Conservation (phyloP, 306 rosid species). For the Hippophae gyantsensis region DNA sequence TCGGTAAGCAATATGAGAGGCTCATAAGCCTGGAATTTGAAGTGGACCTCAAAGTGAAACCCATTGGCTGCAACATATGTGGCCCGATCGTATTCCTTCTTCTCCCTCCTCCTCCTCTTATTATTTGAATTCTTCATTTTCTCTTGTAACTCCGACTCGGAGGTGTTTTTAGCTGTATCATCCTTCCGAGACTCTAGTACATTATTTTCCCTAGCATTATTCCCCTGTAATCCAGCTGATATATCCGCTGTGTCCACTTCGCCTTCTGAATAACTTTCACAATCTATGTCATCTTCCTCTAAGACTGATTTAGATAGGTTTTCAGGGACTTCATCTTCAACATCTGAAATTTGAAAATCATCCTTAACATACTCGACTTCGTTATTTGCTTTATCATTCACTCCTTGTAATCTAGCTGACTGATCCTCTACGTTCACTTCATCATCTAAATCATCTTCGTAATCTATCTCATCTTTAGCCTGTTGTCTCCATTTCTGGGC, state of each 20-base stretch:
- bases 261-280: slow-evolving; percentile 8
- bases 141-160: slow-evolving; percentile 15
- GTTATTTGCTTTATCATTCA: slow-evolving; percentile 33
- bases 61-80: slow-evolving; percentile 43
- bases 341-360: slow-evolving; percentile 18
- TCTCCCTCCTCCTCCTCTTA: slow-evolving; percentile 19
- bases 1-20: slow-evolving; percentile 73
- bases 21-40: slow-evolving; percentile 38
- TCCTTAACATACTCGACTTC: slow-evolving; percentile 31
- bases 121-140: slow-evolving; percentile 19
- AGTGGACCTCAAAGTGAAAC: slow-evolving; percentile 62
- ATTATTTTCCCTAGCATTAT: slow-evolving; percentile 15
- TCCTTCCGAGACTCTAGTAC: slow-evolving; percentile 10
- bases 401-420: slow-evolving; percentile 33
- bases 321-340: slow-evolving; percentile 8
- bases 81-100: slow-evolving; percentile 38
- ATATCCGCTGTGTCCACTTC: slow-evolving; percentile 34
- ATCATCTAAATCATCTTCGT: slow-evolving; percentile 64
- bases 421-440: slow-evolving; percentile 36
- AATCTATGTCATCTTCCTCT: too few relatives aligned
- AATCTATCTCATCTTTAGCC: slow-evolving; percentile 75
- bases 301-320: slow-evolving; percentile 6
- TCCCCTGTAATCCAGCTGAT: slow-evolving; percentile 29
- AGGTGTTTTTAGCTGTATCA: slow-evolving; percentile 11
- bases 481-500: slow-evolving; percentile 62